Evolutionary conservation across 2,329 filamentous ascomycete genomes (phyloP).

Genomic region (Cercospora berteroae): DNA sequence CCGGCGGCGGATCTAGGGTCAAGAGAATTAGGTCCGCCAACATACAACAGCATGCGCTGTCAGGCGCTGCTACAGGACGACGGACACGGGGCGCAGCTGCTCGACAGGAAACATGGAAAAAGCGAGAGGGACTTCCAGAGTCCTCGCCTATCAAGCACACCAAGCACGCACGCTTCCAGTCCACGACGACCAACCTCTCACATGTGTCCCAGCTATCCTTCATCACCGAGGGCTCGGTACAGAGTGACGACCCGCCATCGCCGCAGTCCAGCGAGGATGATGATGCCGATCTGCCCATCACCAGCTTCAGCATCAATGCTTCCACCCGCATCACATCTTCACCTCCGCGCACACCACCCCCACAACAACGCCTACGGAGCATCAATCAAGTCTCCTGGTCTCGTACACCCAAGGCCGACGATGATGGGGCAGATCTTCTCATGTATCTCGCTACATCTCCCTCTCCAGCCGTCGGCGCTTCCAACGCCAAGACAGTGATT

Average conservation of each 20-base stretch:
- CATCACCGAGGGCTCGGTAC: conserved; percentile 67
- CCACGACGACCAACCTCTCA: conserved; percentile 33
- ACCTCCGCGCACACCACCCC: conserved; percentile 77
- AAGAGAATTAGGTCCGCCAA: conserved; percentile 33
- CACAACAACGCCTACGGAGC: conserved; percentile 43
- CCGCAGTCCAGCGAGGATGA: conserved; percentile 72
- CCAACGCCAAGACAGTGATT: conserved; percentile 43
- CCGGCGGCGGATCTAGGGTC: conserved; percentile 56
- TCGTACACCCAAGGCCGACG: conserved; percentile 60
- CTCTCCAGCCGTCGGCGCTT: conserved; percentile 62
- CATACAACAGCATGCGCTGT: conserved; percentile 26
- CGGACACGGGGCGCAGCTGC: conserved; percentile 34
- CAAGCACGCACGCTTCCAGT: conserved; percentile 72
- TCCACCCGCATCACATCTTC: conserved; percentile 61
- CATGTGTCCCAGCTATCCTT: conserved; percentile 74
- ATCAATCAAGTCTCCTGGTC: conserved; percentile 42
- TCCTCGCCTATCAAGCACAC: conserved; percentile 82
- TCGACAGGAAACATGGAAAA: conserved; percentile 68
- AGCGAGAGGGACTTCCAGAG: conserved; percentile 71
- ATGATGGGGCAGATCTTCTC: conserved; percentile 80
- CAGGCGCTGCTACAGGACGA: conserved; percentile 34
- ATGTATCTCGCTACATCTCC: conserved; percentile 91
- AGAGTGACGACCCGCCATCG: conserved; percentile 61
- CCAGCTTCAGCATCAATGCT: conserved; percentile 64
- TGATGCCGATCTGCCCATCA: conserved; percentile 73